phyloP scores from a whole-genome alignment of 1,139 yeast species.

The Hyphopichia pseudoburtonii region DNA sequence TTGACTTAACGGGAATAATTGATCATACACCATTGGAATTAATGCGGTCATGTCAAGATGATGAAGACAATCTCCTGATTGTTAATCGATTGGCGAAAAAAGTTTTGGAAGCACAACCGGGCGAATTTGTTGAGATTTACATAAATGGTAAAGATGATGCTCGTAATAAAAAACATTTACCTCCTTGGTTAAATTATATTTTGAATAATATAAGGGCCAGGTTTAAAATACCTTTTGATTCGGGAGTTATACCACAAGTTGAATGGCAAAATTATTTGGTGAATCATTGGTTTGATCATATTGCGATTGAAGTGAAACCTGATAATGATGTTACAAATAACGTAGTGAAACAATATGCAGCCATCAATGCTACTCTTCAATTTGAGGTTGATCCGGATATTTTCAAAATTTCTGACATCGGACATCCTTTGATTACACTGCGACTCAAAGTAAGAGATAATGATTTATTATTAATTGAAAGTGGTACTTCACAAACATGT shows the following conservation, averaged over 20 bases:
- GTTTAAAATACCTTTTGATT: conserved; percentile 6
- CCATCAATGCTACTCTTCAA: too few relatives aligned
- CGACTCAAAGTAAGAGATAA: conserved; percentile 11
- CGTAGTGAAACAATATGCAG: too few relatives aligned
- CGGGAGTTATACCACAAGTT: neutral
- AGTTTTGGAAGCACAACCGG: neutral
- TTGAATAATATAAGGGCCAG: conserved; percentile 15
- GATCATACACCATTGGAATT: conserved; percentile 18
- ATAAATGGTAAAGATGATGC: conserved; percentile 20
- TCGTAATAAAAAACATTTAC: conserved; percentile 12
- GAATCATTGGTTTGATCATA: neutral
- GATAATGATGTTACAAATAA: too few relatives aligned
- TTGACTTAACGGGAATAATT: conserved; percentile 17
- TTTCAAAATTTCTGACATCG: too few relatives aligned
- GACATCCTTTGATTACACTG: conserved; percentile 15
- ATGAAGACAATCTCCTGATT: conserved; percentile 5
- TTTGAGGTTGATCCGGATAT: too few relatives aligned
- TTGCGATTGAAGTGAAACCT: conserved; percentile 2
- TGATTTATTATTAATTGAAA: conserved; percentile 10
- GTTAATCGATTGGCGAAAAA: neutral
- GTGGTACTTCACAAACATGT: conserved; percentile 13
- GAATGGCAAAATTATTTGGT: neutral
- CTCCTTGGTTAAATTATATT: conserved; percentile 26
- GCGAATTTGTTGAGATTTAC: conserved; percentile 16
- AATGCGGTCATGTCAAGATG: conserved; percentile 17